These are phyloP conservation scores for Herpotrichia juniperi DNA, from an alignment of 2,329 filamentous ascomycete genomes.

Conservation along the genomic window DNA sequence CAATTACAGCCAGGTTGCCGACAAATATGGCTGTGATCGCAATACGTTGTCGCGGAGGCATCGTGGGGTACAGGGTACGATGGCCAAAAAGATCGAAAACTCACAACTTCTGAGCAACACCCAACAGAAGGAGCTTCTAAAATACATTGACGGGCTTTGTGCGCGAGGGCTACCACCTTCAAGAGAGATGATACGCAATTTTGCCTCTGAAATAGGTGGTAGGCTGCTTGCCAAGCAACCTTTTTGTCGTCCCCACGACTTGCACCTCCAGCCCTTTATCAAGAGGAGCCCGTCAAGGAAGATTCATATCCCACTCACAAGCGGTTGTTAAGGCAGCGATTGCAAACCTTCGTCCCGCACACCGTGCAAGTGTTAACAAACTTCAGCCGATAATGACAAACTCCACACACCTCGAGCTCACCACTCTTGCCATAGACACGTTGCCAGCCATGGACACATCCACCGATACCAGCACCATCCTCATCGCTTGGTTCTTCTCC, in stretches of 20 bases:
- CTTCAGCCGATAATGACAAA: constrained; percentile 12
- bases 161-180: constrained; percentile 15
- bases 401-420: constrained; percentile 7
- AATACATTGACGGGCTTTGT: constrained; percentile 12
- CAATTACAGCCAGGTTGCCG: constrained; percentile 5
- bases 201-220: constrained; percentile 8
- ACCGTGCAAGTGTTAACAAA: constrained; percentile 12
- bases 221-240: too few species aligned
- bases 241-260: too few species aligned
- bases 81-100: not conserved
- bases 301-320: not conserved
- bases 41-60: constrained; percentile 4
- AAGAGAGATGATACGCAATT: constrained; percentile 14
- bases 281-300: not conserved
- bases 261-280: too few species aligned
- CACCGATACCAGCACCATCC: constrained; percentile 7
- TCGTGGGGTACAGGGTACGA: not conserved
- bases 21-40: constrained; percentile 11
- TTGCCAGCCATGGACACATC: constrained; percentile 11
- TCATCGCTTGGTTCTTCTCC: constrained; percentile 10
- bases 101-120: not conserved
- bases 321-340: constrained; percentile 16
- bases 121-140: constrained; percentile 9
- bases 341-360: constrained; percentile 13
- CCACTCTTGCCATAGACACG: constrained; percentile 2